phyloP scores from a whole-genome alignment of 2,329 filamentous ascomycete genomes.

The Teratosphaeria destructans region DNA sequence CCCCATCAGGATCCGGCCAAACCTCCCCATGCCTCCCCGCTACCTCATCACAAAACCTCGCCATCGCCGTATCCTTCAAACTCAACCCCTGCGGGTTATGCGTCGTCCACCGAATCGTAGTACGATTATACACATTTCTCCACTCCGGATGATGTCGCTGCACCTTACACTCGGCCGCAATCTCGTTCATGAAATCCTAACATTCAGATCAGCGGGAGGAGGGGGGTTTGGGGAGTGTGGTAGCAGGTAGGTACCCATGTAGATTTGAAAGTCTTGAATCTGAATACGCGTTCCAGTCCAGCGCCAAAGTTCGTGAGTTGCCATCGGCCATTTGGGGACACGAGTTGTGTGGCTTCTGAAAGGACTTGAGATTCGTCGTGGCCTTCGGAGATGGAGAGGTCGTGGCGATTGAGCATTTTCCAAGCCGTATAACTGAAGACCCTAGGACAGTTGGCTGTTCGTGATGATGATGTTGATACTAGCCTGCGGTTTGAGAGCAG shows the following conservation, averaged over 20 bases:
- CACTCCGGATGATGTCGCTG: conserved; percentile 66
- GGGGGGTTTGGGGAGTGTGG: not conserved
- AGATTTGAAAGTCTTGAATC: conserved; percentile 29
- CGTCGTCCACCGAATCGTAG: conserved; percentile 63
- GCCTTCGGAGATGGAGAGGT: not conserved
- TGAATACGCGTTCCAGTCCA: conserved; percentile 26
- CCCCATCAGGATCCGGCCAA: not conserved
- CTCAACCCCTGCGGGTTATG: conserved; percentile 58
- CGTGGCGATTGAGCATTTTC: not conserved
- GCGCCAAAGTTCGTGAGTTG: conserved; percentile 21
- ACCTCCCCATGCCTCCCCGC: conserved; percentile 18
- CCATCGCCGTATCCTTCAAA: conserved; percentile 52
- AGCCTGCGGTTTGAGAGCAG: not conserved
- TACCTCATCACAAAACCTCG: conserved; percentile 48
- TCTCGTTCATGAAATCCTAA: conserved; percentile 64
- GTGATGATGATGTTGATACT: not conserved
- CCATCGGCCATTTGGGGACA: conserved; percentile 22
- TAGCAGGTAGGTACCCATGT: conserved; percentile 25
- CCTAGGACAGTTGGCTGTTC: not conserved
- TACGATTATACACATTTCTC: conserved; percentile 66
- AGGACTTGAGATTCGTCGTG: conserved; percentile 4
- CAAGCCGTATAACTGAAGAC: not conserved
- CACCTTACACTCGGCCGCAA: conserved; percentile 57
- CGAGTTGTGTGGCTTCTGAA: conserved; percentile 15
- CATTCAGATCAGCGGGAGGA: not conserved